Conservation (phyloP, 768 basidiomycete genomes). For the Lactarius deliciosus region DNA sequence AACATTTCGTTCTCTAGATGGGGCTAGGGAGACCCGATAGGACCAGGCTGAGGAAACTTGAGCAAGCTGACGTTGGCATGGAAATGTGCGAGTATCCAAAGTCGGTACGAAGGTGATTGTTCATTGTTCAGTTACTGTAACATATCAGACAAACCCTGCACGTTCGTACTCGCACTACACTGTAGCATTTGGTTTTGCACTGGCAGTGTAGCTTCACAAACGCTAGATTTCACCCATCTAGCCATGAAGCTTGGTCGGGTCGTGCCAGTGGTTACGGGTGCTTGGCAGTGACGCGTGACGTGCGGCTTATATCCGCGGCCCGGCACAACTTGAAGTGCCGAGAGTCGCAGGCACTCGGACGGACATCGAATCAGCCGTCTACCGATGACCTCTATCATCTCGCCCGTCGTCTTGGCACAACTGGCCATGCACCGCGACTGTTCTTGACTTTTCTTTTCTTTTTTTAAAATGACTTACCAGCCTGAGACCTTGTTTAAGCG, state of each 20-base stretch:
- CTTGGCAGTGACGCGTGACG: no score
- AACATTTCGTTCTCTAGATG: not conserved
- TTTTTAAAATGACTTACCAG: not conserved
- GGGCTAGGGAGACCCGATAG: not conserved
- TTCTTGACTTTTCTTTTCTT: no score
- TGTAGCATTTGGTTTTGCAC: not conserved
- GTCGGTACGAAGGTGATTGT: not conserved
- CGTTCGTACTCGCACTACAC: not conserved
- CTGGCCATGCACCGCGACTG: not conserved
- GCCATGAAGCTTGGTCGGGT: not conserved
- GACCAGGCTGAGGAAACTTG: not conserved
- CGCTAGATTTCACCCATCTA: not conserved
- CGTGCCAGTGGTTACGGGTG: not conserved
- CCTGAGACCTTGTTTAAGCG: no score
- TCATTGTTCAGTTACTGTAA: not conserved
- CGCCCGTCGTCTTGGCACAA: not conserved
- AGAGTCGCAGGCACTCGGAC: no score
- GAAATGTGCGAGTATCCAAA: slow-evolving; percentile 3
- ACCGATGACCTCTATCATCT: no score
- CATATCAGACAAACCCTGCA: not conserved
- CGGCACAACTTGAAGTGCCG: no score
- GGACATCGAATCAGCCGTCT: no score
- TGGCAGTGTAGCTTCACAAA: not conserved
- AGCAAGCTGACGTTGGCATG: not conserved
- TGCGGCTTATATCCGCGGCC: not conserved